Evolutionary conservation across 345 rosid genomes (phyloP), one percentile per base, ranked within the genome.

Genomic region (Brassica juncea): DNA sequence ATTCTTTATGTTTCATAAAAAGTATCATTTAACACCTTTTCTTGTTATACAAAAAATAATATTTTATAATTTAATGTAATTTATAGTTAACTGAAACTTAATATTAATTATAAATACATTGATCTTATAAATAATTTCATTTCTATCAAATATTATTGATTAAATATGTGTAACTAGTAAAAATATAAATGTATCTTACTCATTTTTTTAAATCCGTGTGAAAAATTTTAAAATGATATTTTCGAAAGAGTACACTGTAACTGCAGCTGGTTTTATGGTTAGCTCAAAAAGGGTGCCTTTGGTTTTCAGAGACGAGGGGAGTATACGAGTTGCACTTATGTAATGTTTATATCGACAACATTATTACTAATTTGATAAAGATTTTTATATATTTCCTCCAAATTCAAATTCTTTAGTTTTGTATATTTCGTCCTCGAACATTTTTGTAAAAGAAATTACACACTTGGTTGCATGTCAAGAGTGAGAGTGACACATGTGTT

Each of bases 221-320:
- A 4, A 28, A 28, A 28, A 28, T 28, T 4, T 28, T 4, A 28
- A 28, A 28, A 28, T 28, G 31, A 28, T 28, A 28, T 28, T 27
- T 28, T 28, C 4, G 31, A 28, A 28, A 28, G 31, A 28, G 31
- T 28, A 28, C 31, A 28, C 31, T 28, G 77, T 32, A 72, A 12
- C 66, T 60, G 81, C 66, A 58, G 63, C 73, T 67, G 73, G 78
- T 79, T 73, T 79, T 71, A 67, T 39, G 71, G 52, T 49, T 47
- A 52, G 54, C 23, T 37, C 34, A 4, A 39, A 68, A 44, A 0
- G 66, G 59, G 47, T 55, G 73, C 30, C 9, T 65, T 59, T 59
- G 42, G 54, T 73, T 73, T 79, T 59, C 15, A 79, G 32, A 79
- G 62, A 79, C 64, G 23, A 59, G 63, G 10, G 82, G 73, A 54